Percentiles rank a stretch among this genome's conserved stretches.
Evolutionary conservation across 768 basidiomycete genomes (phyloP).

Genomic region (Rickenella mellea): DNA sequence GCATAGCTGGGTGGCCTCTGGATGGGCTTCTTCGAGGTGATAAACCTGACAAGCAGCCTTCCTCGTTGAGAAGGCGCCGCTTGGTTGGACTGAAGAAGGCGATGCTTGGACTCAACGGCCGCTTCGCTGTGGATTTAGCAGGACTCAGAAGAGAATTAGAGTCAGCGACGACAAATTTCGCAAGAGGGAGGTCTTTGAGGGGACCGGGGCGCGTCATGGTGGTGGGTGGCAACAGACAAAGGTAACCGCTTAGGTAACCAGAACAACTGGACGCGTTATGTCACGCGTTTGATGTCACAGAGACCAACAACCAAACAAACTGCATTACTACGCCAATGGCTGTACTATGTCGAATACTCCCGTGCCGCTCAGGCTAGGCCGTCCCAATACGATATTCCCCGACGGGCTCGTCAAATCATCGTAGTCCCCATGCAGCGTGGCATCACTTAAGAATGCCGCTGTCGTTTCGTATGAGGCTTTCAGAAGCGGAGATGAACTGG

Average conservation of each 20-base stretch:
- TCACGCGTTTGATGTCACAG: too few species aligned
- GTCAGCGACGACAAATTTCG: conserved; percentile 35
- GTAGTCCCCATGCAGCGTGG: conserved; percentile 90
- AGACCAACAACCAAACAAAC: too few species aligned
- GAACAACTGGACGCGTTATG: too few species aligned
- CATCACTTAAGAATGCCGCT: conserved; percentile 86
- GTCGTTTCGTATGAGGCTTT: conserved; percentile 99
- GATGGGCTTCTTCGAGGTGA: conserved; percentile 28
- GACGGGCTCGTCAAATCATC: conserved; percentile 88
- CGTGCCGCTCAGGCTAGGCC: conserved; percentile 85
- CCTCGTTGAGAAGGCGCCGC: conserved; percentile 52
- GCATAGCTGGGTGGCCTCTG: conserved; percentile 29
- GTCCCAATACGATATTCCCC: conserved; percentile 84
- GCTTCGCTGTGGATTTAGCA: too few species aligned
- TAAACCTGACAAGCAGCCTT: conserved; percentile 35
- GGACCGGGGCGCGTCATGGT: conserved; percentile 33
- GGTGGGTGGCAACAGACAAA: too few species aligned
- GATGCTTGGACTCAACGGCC: conserved; percentile 47
- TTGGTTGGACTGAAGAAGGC: conserved; percentile 53
- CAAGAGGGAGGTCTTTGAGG: conserved; percentile 51
- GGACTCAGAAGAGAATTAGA: conserved; percentile 16
- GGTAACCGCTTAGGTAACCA: too few species aligned
- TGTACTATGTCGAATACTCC: conserved; percentile 86
- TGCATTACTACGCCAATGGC: conserved; percentile 22
- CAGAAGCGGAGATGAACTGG: conserved; percentile 88